These are phyloP conservation scores for Maudiozyma bulderi DNA, from an alignment of 805 yeast species.

Conservation along the genomic window DNA sequence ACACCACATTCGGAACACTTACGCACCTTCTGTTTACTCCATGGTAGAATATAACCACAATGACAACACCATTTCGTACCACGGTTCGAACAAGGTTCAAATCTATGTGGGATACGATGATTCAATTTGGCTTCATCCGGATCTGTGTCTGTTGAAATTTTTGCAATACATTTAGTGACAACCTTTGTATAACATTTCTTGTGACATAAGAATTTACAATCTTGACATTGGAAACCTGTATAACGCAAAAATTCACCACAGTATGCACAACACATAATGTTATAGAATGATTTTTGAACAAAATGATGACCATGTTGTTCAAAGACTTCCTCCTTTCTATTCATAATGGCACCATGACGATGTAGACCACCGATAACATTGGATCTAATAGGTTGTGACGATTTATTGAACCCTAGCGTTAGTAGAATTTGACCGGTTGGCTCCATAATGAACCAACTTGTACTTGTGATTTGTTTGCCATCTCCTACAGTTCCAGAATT, in stretches of 20 bases:
- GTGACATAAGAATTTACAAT: slow-evolving; percentile 72
- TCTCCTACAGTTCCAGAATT: background rate
- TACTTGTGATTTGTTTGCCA: slow-evolving; percentile 36
- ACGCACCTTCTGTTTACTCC: slow-evolving; percentile 87
- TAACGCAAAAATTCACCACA: slow-evolving; percentile 92
- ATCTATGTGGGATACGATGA: slow-evolving; percentile 94
- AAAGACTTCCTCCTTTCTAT: slow-evolving; percentile 76
- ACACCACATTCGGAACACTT: slow-evolving; percentile 91
- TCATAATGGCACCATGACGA: slow-evolving; percentile 97
- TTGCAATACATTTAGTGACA: slow-evolving; percentile 75
- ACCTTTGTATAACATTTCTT: slow-evolving; percentile 73
- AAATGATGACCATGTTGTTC: slow-evolving; percentile 97
- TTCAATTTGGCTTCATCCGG: slow-evolving; percentile 74
- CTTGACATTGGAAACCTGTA: slow-evolving; percentile 80
- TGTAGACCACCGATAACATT: slow-evolving; percentile 54
- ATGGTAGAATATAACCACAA: slow-evolving; percentile 92
- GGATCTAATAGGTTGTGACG: slow-evolving; percentile 39
- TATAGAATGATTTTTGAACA: slow-evolving; percentile 89
- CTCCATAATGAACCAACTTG: slow-evolving; percentile 84
- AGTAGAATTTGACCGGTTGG: slow-evolving; percentile 87
- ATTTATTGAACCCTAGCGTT: slow-evolving; percentile 70
- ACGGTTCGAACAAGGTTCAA: slow-evolving; percentile 82
- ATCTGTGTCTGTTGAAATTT: slow-evolving; percentile 58
- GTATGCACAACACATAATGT: slow-evolving; percentile 93
- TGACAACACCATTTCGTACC: slow-evolving; percentile 99